Evolutionary conservation across 805 yeast genomes (phyloP), one percentile per base, ranked within the genome.

Genomic region (Osmozyma mogii): DNA sequence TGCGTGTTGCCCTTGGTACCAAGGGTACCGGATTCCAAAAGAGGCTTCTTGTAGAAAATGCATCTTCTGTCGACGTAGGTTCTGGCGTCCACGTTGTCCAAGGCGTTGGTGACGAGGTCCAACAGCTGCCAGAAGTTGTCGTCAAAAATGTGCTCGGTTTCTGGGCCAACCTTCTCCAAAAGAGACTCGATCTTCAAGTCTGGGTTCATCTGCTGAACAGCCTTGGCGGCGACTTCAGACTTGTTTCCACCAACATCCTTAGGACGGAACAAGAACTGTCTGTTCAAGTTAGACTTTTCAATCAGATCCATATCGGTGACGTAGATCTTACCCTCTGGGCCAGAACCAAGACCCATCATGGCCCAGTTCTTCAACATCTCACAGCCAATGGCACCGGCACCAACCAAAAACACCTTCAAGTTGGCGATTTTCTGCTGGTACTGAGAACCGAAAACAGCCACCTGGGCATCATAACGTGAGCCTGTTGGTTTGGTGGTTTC

Each of bases 331-430:
- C 98, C 98, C 3, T 81, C 57, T 22, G 88, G 84, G 24, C 97
- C 97, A 15, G 94, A 70, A 20, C 95, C 97, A 30, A 92, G 63
- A 25, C 98, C 98, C 74, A 88, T 70, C 72, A 92, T 71, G 4
- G 98, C 96, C 97, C 97, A 92, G 52, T 85, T 88, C 61, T 92
- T 92, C 49, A 92, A 68, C 88, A 92, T 89, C 61, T 92, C 98
- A 65, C 98, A 92, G 22, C 98, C 98, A 65, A 92, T 92, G 12
- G 98, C 98, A 53, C 98, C 98, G 2, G 96, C 70, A 25, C 98
- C 98, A 23, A 92, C 98, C 42, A 92, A 65, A 56, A 92, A 89
- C 3, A 88, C 85, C 49, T 75, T 80, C 39, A 82, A 62, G 55
- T 88, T 84, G 22, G 84, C 74, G 34, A 92, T 61, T 25, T 61